phyloP scores from a whole-genome alignment of 129 eudicot genomes.

The Escallonia rubra region DNA sequence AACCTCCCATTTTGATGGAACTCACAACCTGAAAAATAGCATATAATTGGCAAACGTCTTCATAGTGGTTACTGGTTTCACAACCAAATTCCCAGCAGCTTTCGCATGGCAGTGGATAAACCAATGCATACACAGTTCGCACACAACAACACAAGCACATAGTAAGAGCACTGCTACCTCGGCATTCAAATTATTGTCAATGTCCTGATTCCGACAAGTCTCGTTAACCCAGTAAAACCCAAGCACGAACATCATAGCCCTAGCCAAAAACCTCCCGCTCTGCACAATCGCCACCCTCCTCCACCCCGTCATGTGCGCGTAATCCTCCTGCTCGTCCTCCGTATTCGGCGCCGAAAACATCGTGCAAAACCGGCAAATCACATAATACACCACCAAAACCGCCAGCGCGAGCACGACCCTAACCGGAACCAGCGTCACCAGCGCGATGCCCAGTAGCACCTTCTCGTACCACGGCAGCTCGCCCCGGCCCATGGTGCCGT shows the following conservation, averaged over 20 bases:
- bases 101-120: too few species aligned
- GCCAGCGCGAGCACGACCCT: conserved; percentile 38
- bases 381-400: conserved; percentile 54
- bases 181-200: conserved; percentile 18
- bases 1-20: too few species aligned
- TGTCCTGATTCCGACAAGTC: conserved; percentile 16
- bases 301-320: conserved; percentile 76
- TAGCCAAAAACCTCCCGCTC: conserved; percentile 62
- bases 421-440: conserved; percentile 54
- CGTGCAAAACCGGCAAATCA: conserved; percentile 65
- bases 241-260: conserved; percentile 62
- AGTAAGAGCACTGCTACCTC: conserved; percentile 36
- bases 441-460: conserved; percentile 35
- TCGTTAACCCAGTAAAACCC: conserved; percentile 80
- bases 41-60: too few species aligned
- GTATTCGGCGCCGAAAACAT: conserved; percentile 41
- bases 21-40: too few species aligned
- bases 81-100: too few species aligned
- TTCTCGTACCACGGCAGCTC: conserved; percentile 57
- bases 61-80: too few species aligned
- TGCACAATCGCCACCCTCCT: conserved; percentile 47
- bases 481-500: conserved; percentile 84
- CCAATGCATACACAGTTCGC: too few species aligned
- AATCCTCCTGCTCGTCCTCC: conserved; percentile 80
- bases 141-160: not conserved